These are phyloP conservation scores for Aspergillus vadensis DNA, from an alignment of 2,329 filamentous ascomycete genomes.

Conservation along the genomic window DNA sequence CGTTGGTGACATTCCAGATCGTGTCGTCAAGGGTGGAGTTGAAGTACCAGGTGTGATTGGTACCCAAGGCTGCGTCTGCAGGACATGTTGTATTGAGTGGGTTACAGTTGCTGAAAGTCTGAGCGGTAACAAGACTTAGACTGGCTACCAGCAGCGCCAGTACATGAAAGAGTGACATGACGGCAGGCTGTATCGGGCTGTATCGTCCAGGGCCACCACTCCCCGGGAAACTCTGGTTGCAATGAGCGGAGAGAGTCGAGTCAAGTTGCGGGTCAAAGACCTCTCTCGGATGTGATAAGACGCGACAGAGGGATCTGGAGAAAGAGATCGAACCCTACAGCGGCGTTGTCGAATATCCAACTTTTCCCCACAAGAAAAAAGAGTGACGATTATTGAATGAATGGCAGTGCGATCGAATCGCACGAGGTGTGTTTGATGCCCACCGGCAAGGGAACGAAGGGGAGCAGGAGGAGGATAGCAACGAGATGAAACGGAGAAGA, in stretches of 20 bases:
- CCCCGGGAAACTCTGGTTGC: not conserved
- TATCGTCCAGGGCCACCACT: constrained; percentile 10
- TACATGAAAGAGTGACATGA: constrained; percentile 31
- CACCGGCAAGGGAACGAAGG: constrained; percentile 16
- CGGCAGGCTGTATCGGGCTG: constrained; percentile 13
- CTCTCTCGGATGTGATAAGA: constrained; percentile 8
- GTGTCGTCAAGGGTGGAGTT: constrained; percentile 60
- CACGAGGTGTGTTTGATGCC: constrained; percentile 25
- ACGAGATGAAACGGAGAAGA: constrained; percentile 8
- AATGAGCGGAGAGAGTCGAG: constrained; percentile 11
- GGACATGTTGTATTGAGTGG: constrained; percentile 72
- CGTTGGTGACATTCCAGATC: constrained; percentile 70
- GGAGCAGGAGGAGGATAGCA: constrained; percentile 1
- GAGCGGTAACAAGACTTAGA: constrained; percentile 53
- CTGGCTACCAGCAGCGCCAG: constrained; percentile 33
- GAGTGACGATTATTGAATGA: constrained; percentile 28
- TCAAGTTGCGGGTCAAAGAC: constrained; percentile 6
- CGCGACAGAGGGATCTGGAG: constrained; percentile 11
- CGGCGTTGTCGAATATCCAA: not conserved
- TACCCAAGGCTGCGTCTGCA: constrained; percentile 68
- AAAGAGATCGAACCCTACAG: not conserved
- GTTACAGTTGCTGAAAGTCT: constrained; percentile 77
- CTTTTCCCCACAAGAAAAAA: constrained; percentile 16
- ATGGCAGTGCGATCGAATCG: constrained; percentile 31
- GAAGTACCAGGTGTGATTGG: constrained; percentile 63